Base-by-base conservation (phyloP, 108 stramenopile species). In the Aurantiochytrium sp. region DNA sequence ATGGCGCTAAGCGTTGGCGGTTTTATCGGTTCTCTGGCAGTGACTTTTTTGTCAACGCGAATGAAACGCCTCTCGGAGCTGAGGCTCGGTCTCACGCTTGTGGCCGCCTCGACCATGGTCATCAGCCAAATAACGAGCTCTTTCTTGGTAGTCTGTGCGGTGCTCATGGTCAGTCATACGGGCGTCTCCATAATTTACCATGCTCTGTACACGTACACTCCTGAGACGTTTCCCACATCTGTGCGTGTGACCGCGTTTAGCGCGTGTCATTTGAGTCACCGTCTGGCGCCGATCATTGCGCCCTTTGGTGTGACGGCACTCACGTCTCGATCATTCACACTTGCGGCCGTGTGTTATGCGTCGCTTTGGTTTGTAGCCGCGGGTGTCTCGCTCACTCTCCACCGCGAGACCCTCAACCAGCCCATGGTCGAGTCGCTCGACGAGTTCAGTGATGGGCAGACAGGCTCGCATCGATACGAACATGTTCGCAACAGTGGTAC, bases 121-220 rank as follows among this genome's bases (percentile, higher is more conserved):
- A 35, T 83, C 51, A 83, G 76, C 28, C 76, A 83, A 35, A n/a
- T 53, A 16, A 28, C 45, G 25, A 16, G 19, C 12, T 83, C 76
- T 16, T 83, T 83, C 23, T 12, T 35, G 6, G n/a, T 3, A 12
- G 51, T 83, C 18, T 47, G 45, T 23, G 10, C 16, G 8, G 51
- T 53, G 12, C 51, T 83, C n/a, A 45, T 83, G 10, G 19, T 2
- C 51, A 53, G 49, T 35, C 76, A 83, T 35, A 28, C 28, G 23
- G 76, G 76, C n/a, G 49, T 83, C 12, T 83, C 76, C 4, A 83
- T 83, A 43, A 83, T 83, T 45, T 83, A 53, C 28, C 76, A 83
- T 23, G 76, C 49, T 43, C 76, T 83, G 0, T 83, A 83, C 76
- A 83, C 76, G 23, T 83, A 83, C 76, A 83, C 76, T 28, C 76